Evolutionary conservation across 176 grass and related monocot species (phyloP), one percentile per base, ranked within the genome.

Genomic region (Cocos nucifera): DNA sequence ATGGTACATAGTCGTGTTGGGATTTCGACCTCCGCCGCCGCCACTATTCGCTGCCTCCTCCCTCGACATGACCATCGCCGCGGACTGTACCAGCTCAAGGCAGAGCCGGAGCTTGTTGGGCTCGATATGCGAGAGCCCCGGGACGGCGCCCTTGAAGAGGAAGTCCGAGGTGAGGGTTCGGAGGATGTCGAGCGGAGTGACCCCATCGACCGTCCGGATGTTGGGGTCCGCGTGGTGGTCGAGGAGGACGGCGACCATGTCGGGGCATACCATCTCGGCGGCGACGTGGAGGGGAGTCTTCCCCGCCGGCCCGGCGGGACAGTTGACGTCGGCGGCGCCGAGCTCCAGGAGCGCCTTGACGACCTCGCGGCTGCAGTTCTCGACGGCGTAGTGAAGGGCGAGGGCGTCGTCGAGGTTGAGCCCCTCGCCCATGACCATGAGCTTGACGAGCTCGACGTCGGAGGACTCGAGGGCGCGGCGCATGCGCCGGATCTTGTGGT

Each of bases 401-500:
- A 98, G 85, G 0, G 94, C 88, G 58, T 98, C 94, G 73, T 98
- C 88, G 14, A 98, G 85, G 67, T 98, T 98, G 61, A 98, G 88
- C 6, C 94, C 94, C 53, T 98, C 94, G 4, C 94, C 88, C 94
- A 98, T 98, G 50, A 98, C 94, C 94, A 98, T 98, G 30, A 98
- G 79, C 79, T 98, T 98, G 6, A 98, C 94, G 20, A 98, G 94
- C 73, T 98, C 94, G 0, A 98, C 94, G 78, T 98, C 94, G 1
- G 94, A 98, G 0, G 94, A 98, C 52, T 98, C 94, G 3, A 98
- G 82, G 4, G 94, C 94, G 5, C 94, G 94, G 21, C 94, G 81
- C 94, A 98, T 98, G 59, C 94, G 94, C n/a, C 82, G 88, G 73
- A 98, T 98, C 79, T 98, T 98, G 70, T 93, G 85, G 74, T 88